A percentile compares a stretch with the other conserved stretches of the same genome.
phyloP scores from a whole-genome alignment of 2,329 filamentous ascomycete species.

The Cladosporium colombiae region DNA sequence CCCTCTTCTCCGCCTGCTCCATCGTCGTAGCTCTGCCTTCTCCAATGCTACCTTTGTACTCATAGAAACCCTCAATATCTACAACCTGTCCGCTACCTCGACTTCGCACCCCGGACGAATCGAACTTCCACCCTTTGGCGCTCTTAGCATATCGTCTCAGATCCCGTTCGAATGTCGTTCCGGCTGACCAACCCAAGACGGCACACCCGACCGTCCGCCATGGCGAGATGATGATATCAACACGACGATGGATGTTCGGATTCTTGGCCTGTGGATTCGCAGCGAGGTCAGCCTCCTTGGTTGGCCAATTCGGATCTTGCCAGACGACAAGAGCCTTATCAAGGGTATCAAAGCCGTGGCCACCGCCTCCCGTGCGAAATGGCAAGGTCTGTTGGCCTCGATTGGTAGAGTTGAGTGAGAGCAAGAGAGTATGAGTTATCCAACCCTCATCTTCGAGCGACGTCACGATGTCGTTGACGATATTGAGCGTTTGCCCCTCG shows the following conservation, averaged over 20 bases:
- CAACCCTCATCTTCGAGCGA: conserved; percentile 67
- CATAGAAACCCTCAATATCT: conserved; percentile 76
- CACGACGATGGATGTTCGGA: conserved; percentile 74
- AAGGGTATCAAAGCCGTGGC: conserved; percentile 76
- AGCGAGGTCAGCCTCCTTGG: conserved; percentile 39
- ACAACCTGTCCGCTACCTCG: conserved; percentile 67
- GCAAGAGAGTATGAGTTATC: conserved; percentile 78
- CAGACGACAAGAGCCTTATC: conserved; percentile 93
- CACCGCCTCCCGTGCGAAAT: conserved; percentile 48
- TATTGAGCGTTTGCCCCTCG: conserved; percentile 64
- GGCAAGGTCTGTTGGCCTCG: conserved; percentile 68
- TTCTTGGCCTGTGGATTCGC: conserved; percentile 55
- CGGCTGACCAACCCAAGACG: conserved; percentile 83
- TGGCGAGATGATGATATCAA: conserved; percentile 88
- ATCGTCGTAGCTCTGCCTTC: conserved; percentile 53
- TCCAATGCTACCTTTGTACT: conserved; percentile 59
- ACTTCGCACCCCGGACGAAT: conserved; percentile 80
- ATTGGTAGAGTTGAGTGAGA: conserved; percentile 70
- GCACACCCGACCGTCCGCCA: conserved; percentile 90
- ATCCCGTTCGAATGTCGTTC: conserved; percentile 87
- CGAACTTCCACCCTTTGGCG: conserved; percentile 76
- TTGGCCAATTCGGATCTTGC: conserved; percentile 65
- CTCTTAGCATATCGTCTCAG: conserved; percentile 77
- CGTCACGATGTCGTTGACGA: conserved; percentile 71
- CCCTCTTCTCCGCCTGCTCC: conserved; percentile 73